Evolutionary conservation across 306 rosid species (phyloP), one percentile per base, ranked within the genome.

Genomic region (Biancaea sappan): DNA sequence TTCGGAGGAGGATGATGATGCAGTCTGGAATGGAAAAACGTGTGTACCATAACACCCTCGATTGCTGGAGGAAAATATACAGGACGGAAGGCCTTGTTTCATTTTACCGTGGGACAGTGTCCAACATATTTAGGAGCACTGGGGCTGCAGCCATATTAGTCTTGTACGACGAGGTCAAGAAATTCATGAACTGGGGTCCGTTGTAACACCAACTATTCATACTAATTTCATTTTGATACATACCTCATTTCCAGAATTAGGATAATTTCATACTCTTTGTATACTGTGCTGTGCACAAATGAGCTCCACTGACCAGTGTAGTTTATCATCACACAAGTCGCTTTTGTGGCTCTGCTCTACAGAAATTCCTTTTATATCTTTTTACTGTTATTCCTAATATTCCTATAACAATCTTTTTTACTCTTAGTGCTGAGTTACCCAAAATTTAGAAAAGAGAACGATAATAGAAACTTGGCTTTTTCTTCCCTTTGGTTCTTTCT

Each of bases 1-100:
- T 92, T 73, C 82, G 99, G 8, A 82, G 99, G 90, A 89, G 99
- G 67, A 94, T 94, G 96, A 94, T 94, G 99, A 94, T 94, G 98
- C 99, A 94, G 75, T 94, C 98, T 4, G 99, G 99, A n/a, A 57
- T 81, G 87, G 93, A 90, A 76, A 80, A 47, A 66, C 87, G 81
- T 0, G 81, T 86, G 81, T 94, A 94, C 79, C 26, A 50, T 6
- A 72, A 80, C 85, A 94, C 99, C 24, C 48, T 87, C 22, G 97
- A 92, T 29, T 92, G 99, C 86, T 94, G 97, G 99, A 90, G 38
- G 87, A 86, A 90, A 81, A 87, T 92, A 11, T 94, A 94, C 47
- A 70, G 75, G 73, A 84, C 69, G 7, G 97, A 90, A 12, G 97
- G 97, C n/a, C 72, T 87, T 52, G 24, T 78, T 79, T 92, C 97